A percentile compares a stretch with the other conserved stretches of the same genome.
phyloP scores from a whole-genome alignment of 345 rosid genomes.

The Cardamine resedifolia region DNA sequence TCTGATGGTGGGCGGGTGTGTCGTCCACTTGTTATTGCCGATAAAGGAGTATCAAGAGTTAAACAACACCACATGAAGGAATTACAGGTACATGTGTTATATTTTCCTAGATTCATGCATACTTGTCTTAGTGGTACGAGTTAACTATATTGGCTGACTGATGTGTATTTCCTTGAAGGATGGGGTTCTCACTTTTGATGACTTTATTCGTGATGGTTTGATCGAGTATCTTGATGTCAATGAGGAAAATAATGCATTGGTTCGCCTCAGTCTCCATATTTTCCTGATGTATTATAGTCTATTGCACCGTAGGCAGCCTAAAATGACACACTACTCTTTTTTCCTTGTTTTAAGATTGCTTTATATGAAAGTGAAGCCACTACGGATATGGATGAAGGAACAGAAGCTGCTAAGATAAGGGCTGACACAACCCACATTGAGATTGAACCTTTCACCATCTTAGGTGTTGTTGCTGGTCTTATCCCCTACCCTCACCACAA shows the following conservation, averaged over 20 bases:
- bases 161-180: constrained; percentile 49
- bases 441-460: constrained; percentile 94
- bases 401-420: neutral
- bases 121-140: constrained; percentile 4
- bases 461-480: constrained; percentile 94
- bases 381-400: neutral
- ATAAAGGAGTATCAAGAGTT: constrained; percentile 86
- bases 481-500: constrained; percentile 98
- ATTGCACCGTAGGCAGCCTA: constrained; percentile 3
- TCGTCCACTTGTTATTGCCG: constrained; percentile 96
- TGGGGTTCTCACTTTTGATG: constrained; percentile 84
- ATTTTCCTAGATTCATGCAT: constrained; percentile 17
- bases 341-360: constrained; percentile 66
- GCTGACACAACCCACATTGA: constrained; percentile 85
- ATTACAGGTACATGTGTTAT: constrained; percentile 54
- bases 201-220: constrained; percentile 88
- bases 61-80: constrained; percentile 92
- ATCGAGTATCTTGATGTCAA: constrained; percentile 96
- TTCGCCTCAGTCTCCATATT: constrained; percentile 38
- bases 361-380: constrained; percentile 79
- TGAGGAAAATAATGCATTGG: constrained; percentile 97
- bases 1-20: constrained; percentile 99
- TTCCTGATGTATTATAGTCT: neutral
- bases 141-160: constrained; percentile 22
- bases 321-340: constrained; percentile 14